These are phyloP conservation scores for Colletotrichum sp. DNA, from an alignment of 2,329 filamentous ascomycete species.

Conservation along the genomic window DNA sequence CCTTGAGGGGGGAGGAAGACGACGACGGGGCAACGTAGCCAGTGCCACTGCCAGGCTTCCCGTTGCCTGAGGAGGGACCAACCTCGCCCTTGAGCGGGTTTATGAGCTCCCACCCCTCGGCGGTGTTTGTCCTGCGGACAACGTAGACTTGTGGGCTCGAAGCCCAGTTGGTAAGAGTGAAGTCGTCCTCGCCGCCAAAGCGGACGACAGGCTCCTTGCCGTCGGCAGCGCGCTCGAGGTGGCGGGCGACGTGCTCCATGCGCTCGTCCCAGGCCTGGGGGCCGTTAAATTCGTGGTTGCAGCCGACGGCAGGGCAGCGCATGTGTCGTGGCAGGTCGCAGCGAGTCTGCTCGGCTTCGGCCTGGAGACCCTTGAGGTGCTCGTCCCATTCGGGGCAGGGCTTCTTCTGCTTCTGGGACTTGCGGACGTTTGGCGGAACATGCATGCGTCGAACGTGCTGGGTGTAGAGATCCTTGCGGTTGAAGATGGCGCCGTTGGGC, in stretches of 20 bases:
- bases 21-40: background rate
- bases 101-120: slow-evolving; percentile 37
- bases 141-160: slow-evolving; percentile 40
- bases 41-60: slow-evolving; percentile 7
- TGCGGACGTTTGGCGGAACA: slow-evolving; percentile 50
- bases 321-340: slow-evolving; percentile 67
- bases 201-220: slow-evolving; percentile 32
- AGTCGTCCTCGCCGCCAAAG: slow-evolving; percentile 45
- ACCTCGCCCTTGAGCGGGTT: slow-evolving; percentile 28
- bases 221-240: slow-evolving; percentile 66
- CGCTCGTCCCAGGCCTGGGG: slow-evolving; percentile 75
- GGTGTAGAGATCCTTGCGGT: slow-evolving; percentile 90
- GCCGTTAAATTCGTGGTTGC: slow-evolving; percentile 64
- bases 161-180: slow-evolving; percentile 46
- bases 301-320: slow-evolving; percentile 67
- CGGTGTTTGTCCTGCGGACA: slow-evolving; percentile 27
- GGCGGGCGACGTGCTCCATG: slow-evolving; percentile 87
- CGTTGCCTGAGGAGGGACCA: slow-evolving; percentile 19
- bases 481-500: slow-evolving; percentile 72
- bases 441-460: slow-evolving; percentile 92
- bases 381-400: slow-evolving; percentile 50
- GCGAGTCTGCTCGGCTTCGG: slow-evolving; percentile 63
- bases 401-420: slow-evolving; percentile 41
- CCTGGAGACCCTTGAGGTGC: slow-evolving; percentile 60
- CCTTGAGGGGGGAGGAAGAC: background rate